Conservation (phyloP, 371 early-diverging fungal genomes). For the Saksenaea vasiformis region DNA sequence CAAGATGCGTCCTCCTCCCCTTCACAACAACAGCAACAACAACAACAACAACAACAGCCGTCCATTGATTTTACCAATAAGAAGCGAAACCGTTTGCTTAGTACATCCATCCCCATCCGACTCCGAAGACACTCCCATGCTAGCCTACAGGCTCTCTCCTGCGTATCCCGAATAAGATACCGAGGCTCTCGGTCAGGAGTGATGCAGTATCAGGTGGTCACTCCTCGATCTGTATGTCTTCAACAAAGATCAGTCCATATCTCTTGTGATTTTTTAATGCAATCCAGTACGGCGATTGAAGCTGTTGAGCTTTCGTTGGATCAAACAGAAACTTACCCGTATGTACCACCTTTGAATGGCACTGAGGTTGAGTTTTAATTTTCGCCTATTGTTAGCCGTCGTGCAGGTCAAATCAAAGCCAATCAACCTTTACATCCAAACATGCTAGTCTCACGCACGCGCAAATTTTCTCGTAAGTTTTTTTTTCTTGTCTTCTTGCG, state of each 20-base stretch:
- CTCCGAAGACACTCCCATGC: constrained; percentile 30
- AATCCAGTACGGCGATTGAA: constrained; percentile 14
- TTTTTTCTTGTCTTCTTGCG: not conserved
- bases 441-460: constrained; percentile 5
- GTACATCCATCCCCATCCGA: constrained; percentile 14
- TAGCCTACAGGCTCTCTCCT: constrained; percentile 20
- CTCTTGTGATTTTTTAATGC: constrained; percentile 22
- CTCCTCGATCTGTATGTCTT: constrained; percentile 29
- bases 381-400: not conserved
- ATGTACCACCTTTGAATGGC: constrained; percentile 9
- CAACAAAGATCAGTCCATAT: constrained; percentile 15
- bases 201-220: constrained; percentile 28
- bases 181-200: constrained; percentile 22
- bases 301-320: constrained; percentile 23
- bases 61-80: not conserved
- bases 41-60: not conserved
- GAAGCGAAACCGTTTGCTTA: not conserved
- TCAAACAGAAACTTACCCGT: constrained; percentile 37
- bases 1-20: not conserved
- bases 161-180: constrained; percentile 26
- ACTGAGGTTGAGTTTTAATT: not conserved
- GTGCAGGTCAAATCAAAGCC: constrained; percentile 10
- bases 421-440: constrained; percentile 1
- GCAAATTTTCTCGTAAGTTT: constrained; percentile 2
- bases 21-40: not conserved